These are phyloP conservation scores for Solanum verrucosum DNA, from an alignment of 257 asterid genomes.

Conservation along the genomic window DNA sequence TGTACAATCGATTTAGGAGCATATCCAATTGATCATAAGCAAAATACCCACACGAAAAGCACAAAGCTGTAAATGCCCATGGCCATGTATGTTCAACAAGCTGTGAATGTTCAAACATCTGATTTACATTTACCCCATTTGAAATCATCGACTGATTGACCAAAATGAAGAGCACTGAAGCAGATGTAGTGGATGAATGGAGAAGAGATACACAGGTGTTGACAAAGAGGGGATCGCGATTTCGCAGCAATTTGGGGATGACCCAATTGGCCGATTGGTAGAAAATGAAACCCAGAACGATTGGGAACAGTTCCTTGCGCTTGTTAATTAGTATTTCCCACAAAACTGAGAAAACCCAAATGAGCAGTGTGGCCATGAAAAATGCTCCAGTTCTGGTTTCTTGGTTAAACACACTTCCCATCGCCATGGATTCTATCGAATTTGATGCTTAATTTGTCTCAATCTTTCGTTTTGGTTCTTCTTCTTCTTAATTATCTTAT, in stretches of 20 bases:
- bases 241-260: slow-evolving; percentile 34
- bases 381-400: slow-evolving; percentile 15
- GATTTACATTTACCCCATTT: slow-evolving; percentile 17
- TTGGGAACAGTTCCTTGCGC: slow-evolving; percentile 47
- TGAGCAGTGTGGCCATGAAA: slow-evolving; percentile 66
- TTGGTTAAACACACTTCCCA: background rate
- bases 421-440: slow-evolving; percentile 24
- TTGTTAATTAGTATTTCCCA: slow-evolving; percentile 64
- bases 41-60: slow-evolving; percentile 84
- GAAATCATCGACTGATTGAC: slow-evolving; percentile 32
- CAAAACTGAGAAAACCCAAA: slow-evolving; percentile 71
- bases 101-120: slow-evolving; percentile 70
- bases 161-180: slow-evolving; percentile 50
- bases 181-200: slow-evolving; percentile 71
- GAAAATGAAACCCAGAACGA: slow-evolving; percentile 52
- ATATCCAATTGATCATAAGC: slow-evolving; percentile 96
- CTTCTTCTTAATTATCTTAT: background rate
- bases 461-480: background rate
- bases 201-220: slow-evolving; percentile 88
- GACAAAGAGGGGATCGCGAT: slow-evolving; percentile 69
- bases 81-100: slow-evolving; percentile 71
- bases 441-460: background rate
- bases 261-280: slow-evolving; percentile 67
- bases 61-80: slow-evolving; percentile 62
- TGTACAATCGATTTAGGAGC: slow-evolving; percentile 56